Base-by-base conservation (phyloP, 1,284 basidiomycete genomes). In the Albatrellus sp. region DNA sequence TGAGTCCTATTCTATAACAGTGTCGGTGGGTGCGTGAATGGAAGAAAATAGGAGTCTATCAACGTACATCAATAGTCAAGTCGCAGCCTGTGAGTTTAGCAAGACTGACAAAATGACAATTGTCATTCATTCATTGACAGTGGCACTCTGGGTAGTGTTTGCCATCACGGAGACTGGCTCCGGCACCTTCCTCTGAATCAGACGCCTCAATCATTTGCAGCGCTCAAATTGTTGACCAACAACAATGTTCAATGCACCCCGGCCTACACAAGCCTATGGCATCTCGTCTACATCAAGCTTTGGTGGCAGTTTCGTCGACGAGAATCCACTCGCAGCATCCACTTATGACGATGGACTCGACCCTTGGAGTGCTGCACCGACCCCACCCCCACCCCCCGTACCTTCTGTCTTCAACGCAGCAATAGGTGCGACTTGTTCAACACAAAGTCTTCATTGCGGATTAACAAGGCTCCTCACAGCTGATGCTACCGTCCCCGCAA, bases 361-460 rank as follows among this genome's bases (percentile, higher is more conserved):
- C 64, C 90, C 90, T 14, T 93, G 90, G 90, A 87, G 82, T 55
- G 69, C 83, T 46, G 72, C 76, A 7, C 88, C 88, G 2, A 82
- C 78, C 47, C 88, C 88, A 16, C 75, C 80, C 24, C 75, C 79
- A 17, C 80, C 83, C 14, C 70, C 79, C 24, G 51, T 64, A 14
- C 62, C 63, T 8, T 70, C 77, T 35, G 64, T 73, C 24, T 79
- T 85, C 58, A 73, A 70, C 53, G 73, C 79, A 40, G 80, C 85
- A 11, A 80, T 88, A 57, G 80, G 83, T 81, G 54, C 42, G 60
- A 31, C 19, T 2, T 29, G 48, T 14, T 37, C 29, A 24, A 7
- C 24, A 24, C 35, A 17, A 30, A 35, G 32, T 42, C 20, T n/a
- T 12, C 13, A 20, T 14, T 39, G 24, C 12, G 16, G 40, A 36